Conservation (phyloP, 345 rosid species). For the sweet orange (Citrus sinensis) region DVS_A1.0 CM039167.1:15239001-15239500, state of each 20-base stretch:
- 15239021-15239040: neutral
- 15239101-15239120: conserved; percentile 91
- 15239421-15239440: neutral
- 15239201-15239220: conserved; percentile 16
- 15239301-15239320: neutral
- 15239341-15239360: neutral
- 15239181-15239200: conserved; percentile 81
- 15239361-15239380: neutral
- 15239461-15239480: neutral
- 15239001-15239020: neutral
- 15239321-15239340: neutral
- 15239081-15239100: conserved; percentile 96
- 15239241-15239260: neutral
- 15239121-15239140: conserved; percentile 92
- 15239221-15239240: conserved; percentile 13
- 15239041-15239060: conserved; percentile 16
- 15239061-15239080: conserved; percentile 97
- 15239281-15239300: neutral
- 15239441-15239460: neutral
- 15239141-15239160: conserved; percentile 92
- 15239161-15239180: conserved; percentile 99
- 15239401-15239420: neutral
- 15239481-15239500: neutral
- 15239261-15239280: neutral
- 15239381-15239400: neutral